Evolutionary conservation across 2,329 filamentous ascomycete species (phyloP), one percentile per base, ranked within the genome.

Genomic region (Bisporella sp.): DNA sequence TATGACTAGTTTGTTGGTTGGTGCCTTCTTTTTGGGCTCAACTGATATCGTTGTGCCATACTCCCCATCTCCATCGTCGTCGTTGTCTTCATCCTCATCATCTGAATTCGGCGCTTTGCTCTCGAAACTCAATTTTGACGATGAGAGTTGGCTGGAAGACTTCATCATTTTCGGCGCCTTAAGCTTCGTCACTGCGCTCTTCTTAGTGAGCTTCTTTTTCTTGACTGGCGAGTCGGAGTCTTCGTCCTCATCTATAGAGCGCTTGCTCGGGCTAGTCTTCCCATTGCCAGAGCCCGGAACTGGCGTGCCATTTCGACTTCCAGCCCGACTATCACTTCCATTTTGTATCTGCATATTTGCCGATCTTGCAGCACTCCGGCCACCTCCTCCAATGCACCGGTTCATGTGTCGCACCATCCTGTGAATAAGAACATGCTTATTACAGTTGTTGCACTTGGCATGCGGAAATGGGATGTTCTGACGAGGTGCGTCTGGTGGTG

Each of bases 341-440:
- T 81, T 82, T 59, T 75, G 80, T 55, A 84, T 78, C 68, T 83
- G 84, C 57, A 79, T 76, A 7, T 79, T 77, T 8, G 81, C 81
- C 6, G 78, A 78, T 50, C 80, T 71, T 54, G 79, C 82, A 11
- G 81, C 79, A 57, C 78, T 82, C 33, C 81, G 73, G 29, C 81
- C 79, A 57, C 79, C 82, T 63, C 82, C 84, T 41, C 80, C 81
- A 54, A 84, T 84, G 62, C 81, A 84, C 13, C 79, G 82, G 33
- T 79, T 79, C 80, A 85, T 84, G 66, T 85, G 81, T 55, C 83
- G 83, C 65, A 83, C 84, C 54, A 85, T 69, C 40, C 81, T 74
- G 49, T 80, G 82, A 47, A 84, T 80, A 50, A 82, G 73, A 47
- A 84, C 80, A 64, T 80, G 83, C 30, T 79, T 74, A 62, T 82